These are phyloP conservation scores for Prinsepia uniflora DNA, from an alignment of 306 rosid species.

Conservation along the genomic window DNA sequence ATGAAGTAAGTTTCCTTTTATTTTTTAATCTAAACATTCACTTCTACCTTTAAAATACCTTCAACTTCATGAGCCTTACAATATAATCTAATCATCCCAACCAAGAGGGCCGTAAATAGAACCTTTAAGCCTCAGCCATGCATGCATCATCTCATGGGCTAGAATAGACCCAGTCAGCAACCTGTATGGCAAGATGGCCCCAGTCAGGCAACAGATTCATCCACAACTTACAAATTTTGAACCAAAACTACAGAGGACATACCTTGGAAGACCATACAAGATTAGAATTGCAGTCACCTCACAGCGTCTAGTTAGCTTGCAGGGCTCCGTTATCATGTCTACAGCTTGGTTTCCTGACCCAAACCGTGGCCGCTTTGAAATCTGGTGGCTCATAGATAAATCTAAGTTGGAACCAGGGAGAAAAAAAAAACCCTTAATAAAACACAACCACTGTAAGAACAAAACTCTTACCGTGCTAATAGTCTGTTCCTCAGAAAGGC, in stretches of 20 bases:
- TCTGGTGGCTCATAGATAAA: slow-evolving; percentile 27
- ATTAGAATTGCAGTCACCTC: slow-evolving; percentile 97
- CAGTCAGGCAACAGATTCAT: slow-evolving; percentile 7
- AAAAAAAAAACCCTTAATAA: not conserved
- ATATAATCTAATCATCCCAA: no score
- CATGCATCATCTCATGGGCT: slow-evolving; percentile 99
- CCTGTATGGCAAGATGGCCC: slow-evolving; percentile 34
- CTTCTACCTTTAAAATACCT: no score
- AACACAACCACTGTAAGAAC: not conserved
- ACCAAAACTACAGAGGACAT: slow-evolving; percentile 5
- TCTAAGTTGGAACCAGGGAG: not conserved
- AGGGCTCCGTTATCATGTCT: slow-evolving; percentile 46
- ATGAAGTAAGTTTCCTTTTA: no score
- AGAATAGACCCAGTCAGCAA: slow-evolving; percentile 93
- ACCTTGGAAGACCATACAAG: slow-evolving; percentile 96
- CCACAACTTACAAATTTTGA: not conserved
- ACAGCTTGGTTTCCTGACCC: slow-evolving; percentile 44
- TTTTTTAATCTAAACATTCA: no score
- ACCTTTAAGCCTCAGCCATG: slow-evolving; percentile 97
- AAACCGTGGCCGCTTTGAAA: slow-evolving; percentile 44
- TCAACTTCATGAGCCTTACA: no score
- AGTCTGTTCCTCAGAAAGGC: slow-evolving; percentile 69
- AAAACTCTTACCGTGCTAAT: slow-evolving; percentile 49
- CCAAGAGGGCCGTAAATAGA: not conserved
- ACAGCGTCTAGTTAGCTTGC: slow-evolving; percentile 64